A percentile compares a stretch with the other conserved stretches of the same genome.
Conservation (phyloP, 2,329 filamentous ascomycete genomes). For the Fusarium gaditjirri region DNA sequence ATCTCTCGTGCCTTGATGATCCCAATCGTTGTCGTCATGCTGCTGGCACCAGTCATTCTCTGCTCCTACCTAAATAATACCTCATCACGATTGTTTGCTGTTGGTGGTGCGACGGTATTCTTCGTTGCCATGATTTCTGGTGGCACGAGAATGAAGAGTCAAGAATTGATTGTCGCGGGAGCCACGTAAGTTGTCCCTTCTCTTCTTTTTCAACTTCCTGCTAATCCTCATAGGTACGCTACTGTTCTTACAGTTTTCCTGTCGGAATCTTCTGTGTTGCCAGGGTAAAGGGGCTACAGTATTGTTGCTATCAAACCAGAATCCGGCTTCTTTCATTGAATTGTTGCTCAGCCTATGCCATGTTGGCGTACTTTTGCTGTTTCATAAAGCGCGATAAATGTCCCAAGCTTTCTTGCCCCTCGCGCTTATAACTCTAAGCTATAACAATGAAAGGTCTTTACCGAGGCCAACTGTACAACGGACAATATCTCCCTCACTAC, state of each 20-base stretch:
- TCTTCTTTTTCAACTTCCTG: accelerated
- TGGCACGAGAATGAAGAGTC: not conserved
- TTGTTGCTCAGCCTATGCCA: not conserved
- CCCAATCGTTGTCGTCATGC: not conserved
- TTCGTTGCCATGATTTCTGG: not conserved
- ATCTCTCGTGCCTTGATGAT: not conserved
- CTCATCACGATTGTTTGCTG: not conserved
- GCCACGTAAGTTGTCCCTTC: not conserved
- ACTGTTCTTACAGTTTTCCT: not conserved
- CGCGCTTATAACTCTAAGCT: accelerated
- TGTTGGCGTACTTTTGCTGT: not conserved
- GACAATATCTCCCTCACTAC: not conserved
- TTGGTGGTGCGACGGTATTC: not conserved
- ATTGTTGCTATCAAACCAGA: accelerated
- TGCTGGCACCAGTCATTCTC: not conserved
- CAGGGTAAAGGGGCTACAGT: not conserved
- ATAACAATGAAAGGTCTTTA: accelerated
- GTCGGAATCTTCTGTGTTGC: not conserved
- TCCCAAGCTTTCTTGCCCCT: too few relatives aligned
- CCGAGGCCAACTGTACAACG: accelerated
- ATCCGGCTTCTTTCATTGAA: not conserved
- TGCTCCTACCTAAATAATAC: not conserved
- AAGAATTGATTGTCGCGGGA: not conserved
- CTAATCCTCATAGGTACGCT: not conserved
- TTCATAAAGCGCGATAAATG: too few relatives aligned